Percentiles rank a stretch among this genome's conserved stretches.
These are phyloP conservation scores for Xenoacremonium recifei DNA, from an alignment of 2,329 filamentous ascomycete species.

Conservation along the genomic window DNA sequence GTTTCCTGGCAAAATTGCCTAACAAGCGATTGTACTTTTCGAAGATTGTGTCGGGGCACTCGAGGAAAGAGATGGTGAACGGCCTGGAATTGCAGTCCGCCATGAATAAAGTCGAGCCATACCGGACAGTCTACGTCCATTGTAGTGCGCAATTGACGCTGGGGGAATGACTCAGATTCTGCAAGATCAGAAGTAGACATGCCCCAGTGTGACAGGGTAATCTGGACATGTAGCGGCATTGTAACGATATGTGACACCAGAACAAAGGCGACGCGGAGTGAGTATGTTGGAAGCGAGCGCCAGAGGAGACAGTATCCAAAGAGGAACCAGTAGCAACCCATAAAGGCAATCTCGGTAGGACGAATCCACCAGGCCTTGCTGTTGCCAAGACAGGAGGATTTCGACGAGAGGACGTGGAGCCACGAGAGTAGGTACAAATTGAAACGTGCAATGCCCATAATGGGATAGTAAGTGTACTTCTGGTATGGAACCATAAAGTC, in stretches of 20 bases:
- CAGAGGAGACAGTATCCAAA: conserved; percentile 67
- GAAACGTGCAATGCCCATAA: conserved; percentile 68
- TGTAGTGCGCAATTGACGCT: conserved; percentile 68
- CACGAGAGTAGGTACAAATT: conserved; percentile 69
- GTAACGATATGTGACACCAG: conserved; percentile 64
- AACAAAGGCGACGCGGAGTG: conserved; percentile 58
- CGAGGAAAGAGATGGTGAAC: conserved; percentile 70
- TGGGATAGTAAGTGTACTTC: conserved; percentile 66
- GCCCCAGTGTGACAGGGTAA: conserved; percentile 70
- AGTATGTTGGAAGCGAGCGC: conserved; percentile 56
- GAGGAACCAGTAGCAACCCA: conserved; percentile 64
- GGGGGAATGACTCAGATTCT: conserved; percentile 63
- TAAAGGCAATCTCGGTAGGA: conserved; percentile 62
- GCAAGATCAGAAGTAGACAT: conserved; percentile 68
- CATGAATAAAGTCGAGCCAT: conserved; percentile 72
- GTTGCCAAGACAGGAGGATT: conserved; percentile 54
- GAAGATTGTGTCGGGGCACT: conserved; percentile 66
- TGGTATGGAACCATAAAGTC: conserved; percentile 61
- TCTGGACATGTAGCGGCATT: conserved; percentile 69
- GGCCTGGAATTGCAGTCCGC: conserved; percentile 71
- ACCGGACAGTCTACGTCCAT: conserved; percentile 73
- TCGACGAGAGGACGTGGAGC: conserved; percentile 59
- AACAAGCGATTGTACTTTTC: conserved; percentile 58
- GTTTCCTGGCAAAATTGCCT: conserved; percentile 64
- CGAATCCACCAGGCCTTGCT: conserved; percentile 65